Evolutionary conservation across 768 basidiomycete genomes (phyloP).

Genomic region (Cystobasidium onofrii): DNA sequence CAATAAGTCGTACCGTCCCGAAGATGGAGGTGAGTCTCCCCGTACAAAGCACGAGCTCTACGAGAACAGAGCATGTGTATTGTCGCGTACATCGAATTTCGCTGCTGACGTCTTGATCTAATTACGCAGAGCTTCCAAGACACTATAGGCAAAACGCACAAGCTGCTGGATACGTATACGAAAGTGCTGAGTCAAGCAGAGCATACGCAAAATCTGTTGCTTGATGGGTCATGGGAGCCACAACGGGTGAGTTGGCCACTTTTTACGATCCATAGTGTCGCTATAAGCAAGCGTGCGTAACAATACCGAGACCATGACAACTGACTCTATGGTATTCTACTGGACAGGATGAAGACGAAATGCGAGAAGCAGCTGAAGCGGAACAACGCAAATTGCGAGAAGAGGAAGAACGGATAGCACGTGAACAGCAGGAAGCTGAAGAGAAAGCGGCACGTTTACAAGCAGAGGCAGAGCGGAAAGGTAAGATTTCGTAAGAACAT

Average conservation of each 20-base stretch:
- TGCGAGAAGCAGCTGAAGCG: constrained; percentile 21
- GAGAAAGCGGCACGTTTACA: not conserved
- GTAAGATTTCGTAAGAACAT: not conserved
- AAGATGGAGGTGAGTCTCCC: constrained; percentile 25
- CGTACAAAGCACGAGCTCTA: too few species aligned
- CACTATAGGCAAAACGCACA: constrained; percentile 43
- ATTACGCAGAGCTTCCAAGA: constrained; percentile 33
- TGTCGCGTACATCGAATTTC: too few species aligned
- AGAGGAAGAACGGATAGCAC: constrained; percentile 29
- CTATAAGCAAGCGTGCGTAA: too few species aligned
- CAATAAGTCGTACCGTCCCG: constrained; percentile 5
- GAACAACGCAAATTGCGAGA: not conserved
- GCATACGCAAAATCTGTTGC: constrained; percentile 45
- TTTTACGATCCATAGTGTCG: too few species aligned
- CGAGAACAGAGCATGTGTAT: too few species aligned
- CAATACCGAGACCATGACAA: too few species aligned
- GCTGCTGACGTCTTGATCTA: too few species aligned
- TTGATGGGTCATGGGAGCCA: constrained; percentile 45
- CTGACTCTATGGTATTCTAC: not conserved
- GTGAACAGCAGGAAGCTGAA: not conserved
- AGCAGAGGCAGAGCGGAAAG: constrained; percentile 17
- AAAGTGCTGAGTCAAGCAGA: constrained; percentile 46
- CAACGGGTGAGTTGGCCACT: constrained; percentile 23
- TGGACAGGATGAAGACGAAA: constrained; percentile 15
- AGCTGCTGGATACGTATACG: constrained; percentile 46